These are phyloP conservation scores for Talaromyces albobiverticillius DNA, from an alignment of 2,329 filamentous ascomycete genomes.

Conservation along the genomic window DNA sequence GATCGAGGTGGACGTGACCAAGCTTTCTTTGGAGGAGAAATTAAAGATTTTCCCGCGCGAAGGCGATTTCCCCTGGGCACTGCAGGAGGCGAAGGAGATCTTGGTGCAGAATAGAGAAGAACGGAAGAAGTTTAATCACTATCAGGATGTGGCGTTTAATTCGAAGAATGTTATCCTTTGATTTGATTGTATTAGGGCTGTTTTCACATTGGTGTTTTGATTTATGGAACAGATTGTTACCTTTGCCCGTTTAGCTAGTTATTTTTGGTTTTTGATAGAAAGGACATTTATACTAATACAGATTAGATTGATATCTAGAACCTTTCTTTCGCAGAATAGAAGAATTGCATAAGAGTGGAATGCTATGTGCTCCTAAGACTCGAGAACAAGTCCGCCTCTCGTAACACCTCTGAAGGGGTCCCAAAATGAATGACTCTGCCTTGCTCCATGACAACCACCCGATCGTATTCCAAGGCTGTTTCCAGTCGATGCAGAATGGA, in stretches of 20 bases:
- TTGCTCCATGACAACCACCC: constrained; percentile 2
- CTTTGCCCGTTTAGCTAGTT: too few relatives aligned
- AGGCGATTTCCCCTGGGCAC: constrained; percentile 29
- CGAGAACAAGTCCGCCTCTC: background rate
- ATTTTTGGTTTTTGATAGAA: too few relatives aligned
- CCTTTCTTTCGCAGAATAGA: too few relatives aligned
- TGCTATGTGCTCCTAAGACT: background rate
- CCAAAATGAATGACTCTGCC: background rate
- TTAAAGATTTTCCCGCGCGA: constrained; percentile 15
- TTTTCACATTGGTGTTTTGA: too few relatives aligned
- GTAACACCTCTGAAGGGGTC: background rate
- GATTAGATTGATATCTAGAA: too few relatives aligned
- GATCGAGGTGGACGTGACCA: constrained; percentile 15
- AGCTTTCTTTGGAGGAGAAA: constrained; percentile 22
- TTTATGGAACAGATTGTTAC: too few relatives aligned
- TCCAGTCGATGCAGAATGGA: constrained; percentile 4
- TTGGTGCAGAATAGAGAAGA: constrained; percentile 26
- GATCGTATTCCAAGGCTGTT: constrained; percentile 1
- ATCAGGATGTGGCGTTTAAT: constrained; percentile 30
- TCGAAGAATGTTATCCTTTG: constrained; percentile 21
- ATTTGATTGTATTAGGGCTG: too few relatives aligned
- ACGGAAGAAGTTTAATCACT: constrained; percentile 24
- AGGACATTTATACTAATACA: too few relatives aligned
- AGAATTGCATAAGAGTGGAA: too few relatives aligned
- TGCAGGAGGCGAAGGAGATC: constrained; percentile 38